Evolutionary conservation across 768 basidiomycete species (phyloP), one percentile per base, ranked within the genome.

Genomic region (Pulveroboletus sp.): DNA sequence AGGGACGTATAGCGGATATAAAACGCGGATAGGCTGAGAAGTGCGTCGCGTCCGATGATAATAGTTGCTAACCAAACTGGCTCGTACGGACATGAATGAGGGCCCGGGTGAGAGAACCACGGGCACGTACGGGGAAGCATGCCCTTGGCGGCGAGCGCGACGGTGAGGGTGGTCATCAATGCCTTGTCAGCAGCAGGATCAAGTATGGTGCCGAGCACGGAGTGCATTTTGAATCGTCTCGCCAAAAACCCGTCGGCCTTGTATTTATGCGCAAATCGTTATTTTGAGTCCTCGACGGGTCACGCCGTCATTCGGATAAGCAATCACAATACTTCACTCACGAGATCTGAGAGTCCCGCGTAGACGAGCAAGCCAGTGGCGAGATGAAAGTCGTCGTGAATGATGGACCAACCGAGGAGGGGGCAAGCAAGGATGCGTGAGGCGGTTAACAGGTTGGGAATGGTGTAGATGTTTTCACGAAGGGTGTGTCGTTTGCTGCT

Each of bases 171-270:
- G 2, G 96, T 95, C 86, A 99, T 88, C 36, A 99, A 72, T 11
- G 82, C 76, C 69, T 99, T 99, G 77, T 99, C 96, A 3, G 96
- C 96, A 0, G 95, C 92, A 12, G 96, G 96, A 66, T 99, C 96
- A 12, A 99, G 77, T 49, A 98, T 93, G 9, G 90, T 89, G 17
- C 96, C 96, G 17, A 98, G 76, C n/a, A 98, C 93, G 12, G 90
- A 83, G 45, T 79, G 79, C 86, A 90, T 91, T 23, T 87, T 83
- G 73, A 77, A 97, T 48, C 78, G 78, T 57, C 96, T 76, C 1
- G 96, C 96, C 51, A 99, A 69, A 63, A 74, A 97, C 0, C 96
- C 96, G 60, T 99, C 96, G 48, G 85, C 78, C 95, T 98, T 68
- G 13, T 4, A 26, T 20, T 6, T 14, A 36, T 37, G 24, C 23